A percentile compares a stretch with the other conserved stretches of the same genome.
phyloP scores from a whole-genome alignment of 2,329 filamentous ascomycete genomes.

The Didymella sp. region DNA sequence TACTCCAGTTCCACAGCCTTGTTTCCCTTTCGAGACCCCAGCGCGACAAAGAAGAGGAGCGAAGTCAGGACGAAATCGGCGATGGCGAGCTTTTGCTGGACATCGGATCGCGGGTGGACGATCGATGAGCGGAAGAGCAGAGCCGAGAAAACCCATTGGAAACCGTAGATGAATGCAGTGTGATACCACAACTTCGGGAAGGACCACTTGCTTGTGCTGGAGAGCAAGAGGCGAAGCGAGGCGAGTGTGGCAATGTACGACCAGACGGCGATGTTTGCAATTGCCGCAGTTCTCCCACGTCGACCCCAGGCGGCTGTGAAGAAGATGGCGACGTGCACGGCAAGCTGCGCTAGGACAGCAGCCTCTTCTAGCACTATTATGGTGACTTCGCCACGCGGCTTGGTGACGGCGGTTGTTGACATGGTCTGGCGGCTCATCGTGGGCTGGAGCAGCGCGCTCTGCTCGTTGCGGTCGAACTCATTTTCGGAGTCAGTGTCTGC shows the following conservation, averaged over 20 bases:
- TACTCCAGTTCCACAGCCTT: conserved; percentile 86
- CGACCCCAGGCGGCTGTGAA: conserved; percentile 65
- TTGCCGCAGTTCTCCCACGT: conserved; percentile 65
- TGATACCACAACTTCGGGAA: conserved; percentile 88
- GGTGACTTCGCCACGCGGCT: conserved; percentile 74
- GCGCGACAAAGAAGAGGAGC: conserved; percentile 75
- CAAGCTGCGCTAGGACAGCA: conserved; percentile 74
- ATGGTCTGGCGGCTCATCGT: conserved; percentile 59
- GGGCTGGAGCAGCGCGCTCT: conserved; percentile 60
- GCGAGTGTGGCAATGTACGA: conserved; percentile 78
- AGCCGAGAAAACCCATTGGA: conserved; percentile 79
- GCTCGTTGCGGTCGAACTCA: conserved; percentile 64
- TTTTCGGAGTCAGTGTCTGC: conserved; percentile 61
- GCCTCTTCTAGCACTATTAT: conserved; percentile 77
- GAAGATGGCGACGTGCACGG: conserved; percentile 70
- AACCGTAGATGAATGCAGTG: conserved; percentile 81
- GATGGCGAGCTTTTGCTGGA: conserved; percentile 70
- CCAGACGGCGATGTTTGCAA: conserved; percentile 77
- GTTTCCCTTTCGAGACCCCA: conserved; percentile 89
- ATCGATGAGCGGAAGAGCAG: conserved; percentile 84
- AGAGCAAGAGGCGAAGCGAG: conserved; percentile 71
- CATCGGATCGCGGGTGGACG: conserved; percentile 73
- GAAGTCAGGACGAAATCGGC: conserved; percentile 77
- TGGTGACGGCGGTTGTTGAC: conserved; percentile 72
- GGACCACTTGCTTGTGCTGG: conserved; percentile 66